A percentile compares a stretch with the other conserved stretches of the same genome.
Conservation (phyloP, 805 yeast genomes). For the Myxozyma kluyveri region DNA sequence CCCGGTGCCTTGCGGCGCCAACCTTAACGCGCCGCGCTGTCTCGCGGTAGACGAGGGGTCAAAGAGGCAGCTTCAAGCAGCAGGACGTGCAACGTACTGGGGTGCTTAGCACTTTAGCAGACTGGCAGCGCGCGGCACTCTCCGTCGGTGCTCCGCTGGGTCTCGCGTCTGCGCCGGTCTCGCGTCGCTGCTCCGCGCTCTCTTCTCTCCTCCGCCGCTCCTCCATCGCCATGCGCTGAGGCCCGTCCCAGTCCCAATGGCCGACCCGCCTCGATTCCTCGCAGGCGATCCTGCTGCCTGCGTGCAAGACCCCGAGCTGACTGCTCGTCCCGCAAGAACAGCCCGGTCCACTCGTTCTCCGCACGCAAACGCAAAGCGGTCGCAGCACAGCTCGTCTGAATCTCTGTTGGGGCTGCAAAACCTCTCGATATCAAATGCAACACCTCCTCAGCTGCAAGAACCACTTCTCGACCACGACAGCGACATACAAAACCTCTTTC, state of each 20-base stretch:
- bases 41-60: too few relatives aligned
- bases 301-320: conserved; percentile 2
- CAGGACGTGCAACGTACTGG: too few relatives aligned
- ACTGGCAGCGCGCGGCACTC: background rate
- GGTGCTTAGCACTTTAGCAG: background rate
- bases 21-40: conserved; percentile 4
- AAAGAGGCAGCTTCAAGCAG: too few relatives aligned
- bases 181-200: background rate
- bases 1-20: conserved; percentile 27
- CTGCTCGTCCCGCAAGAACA: conserved; percentile 4
- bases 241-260: background rate
- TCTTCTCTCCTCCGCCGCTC: background rate
- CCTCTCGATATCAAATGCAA: too few relatives aligned
- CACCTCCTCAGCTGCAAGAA: too few relatives aligned
- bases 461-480: too few relatives aligned
- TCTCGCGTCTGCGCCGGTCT: background rate
- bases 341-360: conserved; percentile 1
- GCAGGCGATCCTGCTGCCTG: background rate
- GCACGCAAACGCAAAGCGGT: too few relatives aligned
- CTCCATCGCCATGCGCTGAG: background rate
- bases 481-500: too few relatives aligned
- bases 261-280: background rate
- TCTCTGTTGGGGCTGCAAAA: too few relatives aligned
- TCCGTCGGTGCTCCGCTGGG: background rate
- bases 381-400: too few relatives aligned